A percentile compares a stretch with the other conserved stretches of the same genome.
phyloP scores from a whole-genome alignment of 805 yeast genomes.

The Lachancea nothofagi region DNA sequence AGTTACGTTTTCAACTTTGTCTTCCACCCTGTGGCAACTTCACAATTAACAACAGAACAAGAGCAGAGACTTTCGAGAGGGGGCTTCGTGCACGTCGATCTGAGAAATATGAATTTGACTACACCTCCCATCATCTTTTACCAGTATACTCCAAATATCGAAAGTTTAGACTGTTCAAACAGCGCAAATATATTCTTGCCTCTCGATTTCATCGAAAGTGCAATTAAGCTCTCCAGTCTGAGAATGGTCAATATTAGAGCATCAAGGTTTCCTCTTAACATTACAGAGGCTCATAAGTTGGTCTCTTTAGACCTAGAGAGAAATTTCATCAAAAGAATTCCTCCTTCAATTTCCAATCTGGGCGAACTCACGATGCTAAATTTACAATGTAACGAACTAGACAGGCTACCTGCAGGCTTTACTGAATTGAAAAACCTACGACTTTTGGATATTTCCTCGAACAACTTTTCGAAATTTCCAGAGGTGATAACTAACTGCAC shows the following conservation, averaged over 20 bases:
- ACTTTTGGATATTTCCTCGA: slow-evolving; percentile 72
- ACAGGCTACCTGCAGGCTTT: slow-evolving; percentile 55
- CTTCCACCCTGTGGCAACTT: slow-evolving; percentile 55
- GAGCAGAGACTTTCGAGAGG: slow-evolving; percentile 52
- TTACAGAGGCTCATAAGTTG: slow-evolving; percentile 63
- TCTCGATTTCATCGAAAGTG: slow-evolving; percentile 75
- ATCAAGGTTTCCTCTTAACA: slow-evolving; percentile 65
- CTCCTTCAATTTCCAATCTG: slow-evolving; percentile 50
- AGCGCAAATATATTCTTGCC: slow-evolving; percentile 85
- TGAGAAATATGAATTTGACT: slow-evolving; percentile 67
- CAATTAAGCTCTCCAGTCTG: slow-evolving; percentile 62
- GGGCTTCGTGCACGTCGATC: slow-evolving; percentile 67
- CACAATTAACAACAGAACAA: slow-evolving; percentile 60
- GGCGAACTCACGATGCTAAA: slow-evolving; percentile 52
- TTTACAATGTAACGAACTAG: slow-evolving; percentile 71
- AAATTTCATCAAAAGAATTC: slow-evolving; percentile 64
- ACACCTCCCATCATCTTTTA: slow-evolving; percentile 81
- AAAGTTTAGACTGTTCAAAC: slow-evolving; percentile 72
- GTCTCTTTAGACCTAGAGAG: slow-evolving; percentile 68
- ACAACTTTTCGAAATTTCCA: slow-evolving; percentile 58
- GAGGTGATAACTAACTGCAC: slow-evolving; percentile 56
- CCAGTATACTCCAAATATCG: slow-evolving; percentile 74
- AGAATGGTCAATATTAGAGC: slow-evolving; percentile 70
- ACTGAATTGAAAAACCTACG: slow-evolving; percentile 49
- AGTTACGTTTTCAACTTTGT: slow-evolving; percentile 78